Conservation (phyloP, 2,329 filamentous ascomycete species). For the Trichoderma pleuroti region DNA sequence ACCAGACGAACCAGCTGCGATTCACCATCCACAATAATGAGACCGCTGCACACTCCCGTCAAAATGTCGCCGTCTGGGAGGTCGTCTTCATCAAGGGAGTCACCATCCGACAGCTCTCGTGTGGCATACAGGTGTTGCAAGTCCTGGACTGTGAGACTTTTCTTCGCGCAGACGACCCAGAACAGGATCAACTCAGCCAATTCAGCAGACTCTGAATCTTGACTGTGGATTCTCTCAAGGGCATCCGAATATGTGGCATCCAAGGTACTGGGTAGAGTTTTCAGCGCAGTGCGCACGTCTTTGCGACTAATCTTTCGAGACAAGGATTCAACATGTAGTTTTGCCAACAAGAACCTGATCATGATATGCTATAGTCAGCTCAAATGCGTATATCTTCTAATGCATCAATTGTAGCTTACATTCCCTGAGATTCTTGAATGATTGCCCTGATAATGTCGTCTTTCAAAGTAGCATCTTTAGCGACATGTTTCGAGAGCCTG, state of each 20-base stretch:
- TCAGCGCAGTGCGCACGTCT: not conserved
- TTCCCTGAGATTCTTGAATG: not conserved
- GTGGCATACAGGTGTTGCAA: constrained; percentile 7
- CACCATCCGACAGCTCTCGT: not conserved
- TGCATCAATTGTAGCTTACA: not conserved
- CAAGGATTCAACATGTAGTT: not conserved
- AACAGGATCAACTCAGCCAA: constrained; percentile 10
- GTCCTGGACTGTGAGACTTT: not conserved
- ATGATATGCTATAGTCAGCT: not conserved
- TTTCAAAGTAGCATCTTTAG: not conserved
- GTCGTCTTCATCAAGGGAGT: not conserved
- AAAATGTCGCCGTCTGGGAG: not conserved
- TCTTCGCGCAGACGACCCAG: constrained; percentile 6
- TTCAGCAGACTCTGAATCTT: not conserved
- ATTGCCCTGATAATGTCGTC: not conserved
- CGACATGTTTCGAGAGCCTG: not conserved
- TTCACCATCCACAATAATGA: not conserved
- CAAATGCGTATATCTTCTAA: not conserved
- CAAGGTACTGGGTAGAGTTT: not conserved
- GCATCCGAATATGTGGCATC: constrained; percentile 3
- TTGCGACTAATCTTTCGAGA: not conserved
- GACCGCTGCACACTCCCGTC: not conserved
- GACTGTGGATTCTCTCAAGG: not conserved
- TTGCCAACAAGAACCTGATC: not conserved
- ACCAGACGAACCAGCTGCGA: constrained; percentile 10